Percentiles rank a stretch among this genome's conserved stretches.
Evolutionary conservation across 139 green algal genomes (phyloP).

Genomic region (Nannochloris sp.): DNA sequence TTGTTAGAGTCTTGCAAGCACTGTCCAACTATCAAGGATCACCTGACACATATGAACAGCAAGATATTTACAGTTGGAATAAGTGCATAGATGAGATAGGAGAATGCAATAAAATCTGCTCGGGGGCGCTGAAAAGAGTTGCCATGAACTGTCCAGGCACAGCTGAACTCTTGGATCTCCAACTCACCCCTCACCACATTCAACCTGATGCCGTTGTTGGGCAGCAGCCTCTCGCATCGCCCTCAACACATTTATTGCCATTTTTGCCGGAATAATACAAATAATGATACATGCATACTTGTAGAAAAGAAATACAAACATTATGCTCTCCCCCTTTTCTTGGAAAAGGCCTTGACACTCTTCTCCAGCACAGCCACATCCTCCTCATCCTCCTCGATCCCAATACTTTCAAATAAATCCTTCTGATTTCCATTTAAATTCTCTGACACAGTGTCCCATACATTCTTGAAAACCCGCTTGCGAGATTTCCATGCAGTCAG

Average conservation of each 20-base stretch:
- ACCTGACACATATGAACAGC: not conserved
- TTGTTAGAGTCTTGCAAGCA: conserved; percentile 16
- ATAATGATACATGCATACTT: too few relatives aligned
- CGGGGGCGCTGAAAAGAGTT: conserved; percentile 15
- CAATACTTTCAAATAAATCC: conserved; percentile 74
- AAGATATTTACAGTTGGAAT: conserved; percentile 6
- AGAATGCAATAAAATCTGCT: conserved; percentile 25
- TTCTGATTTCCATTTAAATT: conserved; percentile 61
- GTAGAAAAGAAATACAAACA: too few relatives aligned
- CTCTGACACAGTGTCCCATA: conserved; percentile 64
- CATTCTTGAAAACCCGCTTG: conserved; percentile 45
- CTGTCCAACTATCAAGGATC: conserved; percentile 11
- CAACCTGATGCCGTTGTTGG: too few relatives aligned
- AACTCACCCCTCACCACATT: too few relatives aligned
- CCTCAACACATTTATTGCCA: not conserved
- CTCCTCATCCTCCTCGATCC: conserved; percentile 65
- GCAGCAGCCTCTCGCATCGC: too few relatives aligned
- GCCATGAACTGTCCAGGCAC: conserved; percentile 5
- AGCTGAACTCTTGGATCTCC: not conserved
- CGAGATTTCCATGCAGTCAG: conserved; percentile 16
- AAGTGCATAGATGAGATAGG: conserved; percentile 33
- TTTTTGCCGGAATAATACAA: not conserved
- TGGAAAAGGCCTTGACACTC: not conserved
- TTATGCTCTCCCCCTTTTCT: not conserved
- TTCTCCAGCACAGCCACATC: not conserved